Percentiles rank a stretch among this genome's conserved stretches.
Evolutionary conservation across 805 yeast species (phyloP).

Genomic region (Metschnikowia anglica): DNA sequence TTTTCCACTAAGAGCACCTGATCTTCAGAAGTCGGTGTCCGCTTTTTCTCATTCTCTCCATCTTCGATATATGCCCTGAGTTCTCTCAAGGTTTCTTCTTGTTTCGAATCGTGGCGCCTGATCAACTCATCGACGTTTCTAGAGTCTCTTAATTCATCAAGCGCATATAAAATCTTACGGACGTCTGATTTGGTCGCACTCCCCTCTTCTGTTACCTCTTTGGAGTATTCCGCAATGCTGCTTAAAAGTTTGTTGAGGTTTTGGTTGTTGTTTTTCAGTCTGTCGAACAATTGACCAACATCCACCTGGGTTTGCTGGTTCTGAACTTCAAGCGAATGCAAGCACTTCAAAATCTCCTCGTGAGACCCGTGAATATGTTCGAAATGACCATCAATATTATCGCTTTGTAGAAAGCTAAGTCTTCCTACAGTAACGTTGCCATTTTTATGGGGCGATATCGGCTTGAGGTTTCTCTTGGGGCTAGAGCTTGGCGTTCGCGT

Average conservation of each 20-base stretch:
- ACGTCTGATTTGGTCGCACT: conserved; percentile 36
- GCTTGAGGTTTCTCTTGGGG: conserved; percentile 17
- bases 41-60: neutral
- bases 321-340: conserved; percentile 31
- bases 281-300: conserved; percentile 35
- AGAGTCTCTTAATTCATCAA: conserved; percentile 17
- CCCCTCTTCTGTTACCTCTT: conserved; percentile 37
- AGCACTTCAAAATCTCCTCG: conserved; percentile 28
- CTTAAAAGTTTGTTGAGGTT: conserved; percentile 36
- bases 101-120: conserved; percentile 1
- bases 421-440: conserved; percentile 22
- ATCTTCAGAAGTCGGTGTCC: neutral
- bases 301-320: conserved; percentile 38
- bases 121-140: neutral
- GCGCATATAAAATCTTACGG: conserved; percentile 20
- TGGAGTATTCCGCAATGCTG: conserved; percentile 34
- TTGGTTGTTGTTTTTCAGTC: conserved; percentile 43
- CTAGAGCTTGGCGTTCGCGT: conserved; percentile 4
- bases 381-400: conserved; percentile 36
- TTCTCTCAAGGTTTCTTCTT: neutral
- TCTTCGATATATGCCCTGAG: neutral
- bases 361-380: conserved; percentile 29
- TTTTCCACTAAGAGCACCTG: conserved; percentile 1
- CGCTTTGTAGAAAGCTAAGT: conserved; percentile 33
- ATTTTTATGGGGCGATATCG: conserved; percentile 30